Evolutionary conservation across 169 alveolate genomes (phyloP).

Genomic region (Perkinsus chesapeaki): DNA sequence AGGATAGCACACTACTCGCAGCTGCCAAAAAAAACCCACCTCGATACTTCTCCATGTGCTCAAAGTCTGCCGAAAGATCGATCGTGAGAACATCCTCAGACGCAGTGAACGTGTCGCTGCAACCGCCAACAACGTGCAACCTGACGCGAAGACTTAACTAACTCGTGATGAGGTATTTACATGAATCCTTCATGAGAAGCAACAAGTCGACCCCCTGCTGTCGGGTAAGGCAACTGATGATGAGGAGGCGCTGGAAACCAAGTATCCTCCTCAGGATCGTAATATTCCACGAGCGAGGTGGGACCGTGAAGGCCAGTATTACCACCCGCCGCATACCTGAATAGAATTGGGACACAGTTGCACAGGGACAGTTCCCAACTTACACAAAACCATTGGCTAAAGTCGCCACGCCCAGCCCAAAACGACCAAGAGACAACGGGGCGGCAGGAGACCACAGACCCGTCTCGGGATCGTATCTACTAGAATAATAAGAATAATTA

Average conservation of each 20-base stretch:
- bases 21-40: not conserved
- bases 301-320: not conserved
- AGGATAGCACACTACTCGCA: not conserved
- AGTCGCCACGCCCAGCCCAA: not conserved
- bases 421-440: not conserved
- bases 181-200: not conserved
- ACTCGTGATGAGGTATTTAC: not conserved
- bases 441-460: not conserved
- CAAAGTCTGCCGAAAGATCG: not conserved
- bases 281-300: not conserved
- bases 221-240: not conserved
- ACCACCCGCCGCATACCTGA: not conserved
- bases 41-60: not conserved
- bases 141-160: not conserved
- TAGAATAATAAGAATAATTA: no score
- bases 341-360: not conserved
- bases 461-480: not conserved
- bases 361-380: not conserved
- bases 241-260: not conserved
- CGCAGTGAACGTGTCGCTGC: not conserved
- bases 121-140: not conserved
- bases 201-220: not conserved
- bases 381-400: not conserved
- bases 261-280: not conserved
- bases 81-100: not conserved